Evolutionary conservation across 352 stramenopile genomes (phyloP).

Genomic region (Phytophthora sojae): DNA sequence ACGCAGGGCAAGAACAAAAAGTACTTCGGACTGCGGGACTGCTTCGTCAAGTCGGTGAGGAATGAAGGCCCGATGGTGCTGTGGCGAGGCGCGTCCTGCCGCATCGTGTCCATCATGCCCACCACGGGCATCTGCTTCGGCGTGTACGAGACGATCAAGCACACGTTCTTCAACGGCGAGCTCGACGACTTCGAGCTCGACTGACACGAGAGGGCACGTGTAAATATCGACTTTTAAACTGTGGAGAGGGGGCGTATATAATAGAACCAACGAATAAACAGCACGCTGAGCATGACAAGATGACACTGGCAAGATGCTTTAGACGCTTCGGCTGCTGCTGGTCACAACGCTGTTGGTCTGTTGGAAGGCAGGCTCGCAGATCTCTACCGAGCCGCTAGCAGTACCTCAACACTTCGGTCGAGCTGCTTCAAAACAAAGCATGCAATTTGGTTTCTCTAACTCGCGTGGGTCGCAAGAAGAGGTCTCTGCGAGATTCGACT

Average conservation of each 20-base stretch:
- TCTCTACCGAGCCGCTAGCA: no score
- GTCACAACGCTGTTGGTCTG: no score
- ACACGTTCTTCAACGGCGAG: conserved; percentile 71
- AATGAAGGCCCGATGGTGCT: conserved; percentile 66
- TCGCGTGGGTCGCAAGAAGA: no score
- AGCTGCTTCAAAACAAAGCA: no score
- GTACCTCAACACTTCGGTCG: no score
- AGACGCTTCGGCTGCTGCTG: no score
- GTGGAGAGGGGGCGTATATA: conserved; percentile 20
- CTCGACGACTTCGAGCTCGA: conserved; percentile 75
- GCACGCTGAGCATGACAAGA: conserved; percentile 1
- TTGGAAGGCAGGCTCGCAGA: no score
- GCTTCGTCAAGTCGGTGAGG: conserved; percentile 60
- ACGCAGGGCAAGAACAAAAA: conserved; percentile 76
- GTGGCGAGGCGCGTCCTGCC: conserved; percentile 75
- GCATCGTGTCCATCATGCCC: conserved; percentile 80
- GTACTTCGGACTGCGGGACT: conserved; percentile 71
- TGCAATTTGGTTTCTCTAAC: no score
- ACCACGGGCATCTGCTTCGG: conserved; percentile 86
- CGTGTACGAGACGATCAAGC: conserved; percentile 88
- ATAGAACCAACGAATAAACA: conserved; percentile 35
- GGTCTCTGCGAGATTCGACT: no score
- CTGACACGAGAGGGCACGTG: conserved; percentile 15
- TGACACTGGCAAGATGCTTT: no score
- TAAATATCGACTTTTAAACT: conserved; percentile 12